These are phyloP conservation scores for Aspergillus calidoustus DNA, from an alignment of 2,329 filamentous ascomycete genomes.

Conservation along the genomic window DNA sequence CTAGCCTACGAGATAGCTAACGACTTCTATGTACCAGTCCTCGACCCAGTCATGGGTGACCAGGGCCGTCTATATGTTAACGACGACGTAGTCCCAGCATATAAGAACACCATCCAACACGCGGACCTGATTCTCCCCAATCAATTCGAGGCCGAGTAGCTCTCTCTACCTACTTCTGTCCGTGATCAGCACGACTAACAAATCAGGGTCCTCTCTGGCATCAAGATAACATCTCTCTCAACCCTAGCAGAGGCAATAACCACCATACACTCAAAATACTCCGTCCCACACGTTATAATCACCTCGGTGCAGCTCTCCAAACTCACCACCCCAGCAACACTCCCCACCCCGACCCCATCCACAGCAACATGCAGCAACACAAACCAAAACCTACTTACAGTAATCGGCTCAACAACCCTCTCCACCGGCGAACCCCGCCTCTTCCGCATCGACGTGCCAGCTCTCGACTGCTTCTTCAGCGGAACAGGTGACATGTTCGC, in stretches of 20 bases:
- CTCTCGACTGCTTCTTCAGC: constrained; percentile 90
- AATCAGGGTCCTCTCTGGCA: constrained; percentile 76
- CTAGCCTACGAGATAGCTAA: constrained; percentile 5
- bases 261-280: constrained; percentile 74
- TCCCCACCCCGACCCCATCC: constrained; percentile 31
- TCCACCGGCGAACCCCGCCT: constrained; percentile 72
- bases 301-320: constrained; percentile 78
- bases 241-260: constrained; percentile 76
- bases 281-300: constrained; percentile 86
- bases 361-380: constrained; percentile 13
- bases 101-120: constrained; percentile 76
- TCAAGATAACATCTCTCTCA: constrained; percentile 76
- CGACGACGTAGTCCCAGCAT: constrained; percentile 88
- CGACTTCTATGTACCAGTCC: constrained; percentile 54
- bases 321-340: constrained; percentile 50
- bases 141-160: constrained; percentile 92
- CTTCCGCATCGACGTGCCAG: constrained; percentile 85
- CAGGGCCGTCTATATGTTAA: constrained; percentile 90
- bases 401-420: constrained; percentile 75
- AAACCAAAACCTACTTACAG: constrained; percentile 59
- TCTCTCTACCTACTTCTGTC: not conserved
- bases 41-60: constrained; percentile 98
- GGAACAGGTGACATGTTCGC: constrained; percentile 99
- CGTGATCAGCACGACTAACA: no score
- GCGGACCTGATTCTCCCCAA: constrained; percentile 95